These are phyloP conservation scores for Ochromonas danica DNA, from an alignment of 108 stramenopile species.

Conservation along the genomic window DNA sequence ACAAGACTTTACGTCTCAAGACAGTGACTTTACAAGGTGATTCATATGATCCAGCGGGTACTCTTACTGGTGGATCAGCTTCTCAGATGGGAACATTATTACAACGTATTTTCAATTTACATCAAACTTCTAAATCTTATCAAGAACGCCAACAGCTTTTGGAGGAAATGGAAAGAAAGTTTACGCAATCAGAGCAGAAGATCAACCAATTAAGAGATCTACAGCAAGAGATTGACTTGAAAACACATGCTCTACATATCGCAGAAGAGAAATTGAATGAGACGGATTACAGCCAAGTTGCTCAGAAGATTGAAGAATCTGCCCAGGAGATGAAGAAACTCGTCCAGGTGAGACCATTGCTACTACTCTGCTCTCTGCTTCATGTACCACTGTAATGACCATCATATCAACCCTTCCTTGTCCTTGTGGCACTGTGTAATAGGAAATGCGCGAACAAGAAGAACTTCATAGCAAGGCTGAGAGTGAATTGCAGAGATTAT, in stretches of 20 bases:
- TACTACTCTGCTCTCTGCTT: no score
- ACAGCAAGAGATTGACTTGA: conserved; percentile 36
- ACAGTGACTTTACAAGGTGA: conserved; percentile 95
- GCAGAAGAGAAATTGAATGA: conserved; percentile 45
- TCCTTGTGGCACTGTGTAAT: no score
- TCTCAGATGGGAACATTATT: conserved; percentile 43
- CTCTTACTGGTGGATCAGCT: conserved; percentile 80
- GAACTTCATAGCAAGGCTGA: conserved; percentile 68
- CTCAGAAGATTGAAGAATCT: not conserved
- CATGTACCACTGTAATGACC: no score
- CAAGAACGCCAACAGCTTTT: not conserved
- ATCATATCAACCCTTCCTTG: no score
- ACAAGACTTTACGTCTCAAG: conserved; percentile 70
- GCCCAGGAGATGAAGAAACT: not conserved
- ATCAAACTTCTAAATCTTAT: not conserved
- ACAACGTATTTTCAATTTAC: conserved; percentile 39
- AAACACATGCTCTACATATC: conserved; percentile 48
- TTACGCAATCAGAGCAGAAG: conserved; percentile 38
- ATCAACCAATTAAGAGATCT: conserved; percentile 37
- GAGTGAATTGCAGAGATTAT: conserved; percentile 72
- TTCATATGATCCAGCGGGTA: conserved; percentile 93
- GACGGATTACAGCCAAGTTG: conserved; percentile 16
- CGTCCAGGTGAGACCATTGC: not conserved
- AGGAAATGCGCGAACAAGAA: conserved; percentile 71
- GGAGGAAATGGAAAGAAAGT: conserved; percentile 30